These are phyloP conservation scores for Rhododendron molle DNA, from an alignment of 148 eudicot species.

Conservation along the genomic window DNA sequence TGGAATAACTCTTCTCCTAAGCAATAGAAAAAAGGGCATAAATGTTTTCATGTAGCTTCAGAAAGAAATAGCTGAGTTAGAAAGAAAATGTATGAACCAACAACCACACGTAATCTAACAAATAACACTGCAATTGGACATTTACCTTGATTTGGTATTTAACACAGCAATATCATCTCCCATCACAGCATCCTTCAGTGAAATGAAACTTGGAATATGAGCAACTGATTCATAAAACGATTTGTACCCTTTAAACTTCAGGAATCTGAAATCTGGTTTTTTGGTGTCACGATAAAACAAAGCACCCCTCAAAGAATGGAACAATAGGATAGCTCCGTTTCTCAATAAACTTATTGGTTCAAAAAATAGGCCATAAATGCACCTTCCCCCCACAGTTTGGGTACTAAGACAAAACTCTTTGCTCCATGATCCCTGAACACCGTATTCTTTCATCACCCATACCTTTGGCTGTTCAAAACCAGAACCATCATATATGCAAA, in stretches of 20 bases:
- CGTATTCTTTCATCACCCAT: constrained; percentile 21
- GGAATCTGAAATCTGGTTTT: too few relatives aligned
- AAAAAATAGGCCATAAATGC: background rate
- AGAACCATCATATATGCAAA: background rate
- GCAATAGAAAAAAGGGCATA: background rate
- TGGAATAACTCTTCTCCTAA: background rate
- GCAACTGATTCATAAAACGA: too few relatives aligned
- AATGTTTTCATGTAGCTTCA: background rate
- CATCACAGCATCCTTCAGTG: too few relatives aligned
- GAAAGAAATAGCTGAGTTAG: background rate
- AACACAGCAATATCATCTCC: too few relatives aligned
- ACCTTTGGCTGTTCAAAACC: background rate
- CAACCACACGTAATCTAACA: background rate
- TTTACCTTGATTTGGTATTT: constrained; percentile 3
- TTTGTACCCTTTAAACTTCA: too few relatives aligned
- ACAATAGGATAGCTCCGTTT: constrained; percentile 18
- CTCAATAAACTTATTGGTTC: constrained; percentile 9
- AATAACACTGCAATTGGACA: background rate
- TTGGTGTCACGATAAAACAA: background rate
- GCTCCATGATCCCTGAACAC: constrained; percentile 22
- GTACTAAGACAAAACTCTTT: background rate
- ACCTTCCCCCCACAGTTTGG: background rate
- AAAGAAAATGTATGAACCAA: background rate
- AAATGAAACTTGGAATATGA: too few relatives aligned
- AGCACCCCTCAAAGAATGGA: background rate